These are phyloP conservation scores for Eucalyptus caleyi DNA, from an alignment of 345 rosid species.

Conservation along the genomic window DNA sequence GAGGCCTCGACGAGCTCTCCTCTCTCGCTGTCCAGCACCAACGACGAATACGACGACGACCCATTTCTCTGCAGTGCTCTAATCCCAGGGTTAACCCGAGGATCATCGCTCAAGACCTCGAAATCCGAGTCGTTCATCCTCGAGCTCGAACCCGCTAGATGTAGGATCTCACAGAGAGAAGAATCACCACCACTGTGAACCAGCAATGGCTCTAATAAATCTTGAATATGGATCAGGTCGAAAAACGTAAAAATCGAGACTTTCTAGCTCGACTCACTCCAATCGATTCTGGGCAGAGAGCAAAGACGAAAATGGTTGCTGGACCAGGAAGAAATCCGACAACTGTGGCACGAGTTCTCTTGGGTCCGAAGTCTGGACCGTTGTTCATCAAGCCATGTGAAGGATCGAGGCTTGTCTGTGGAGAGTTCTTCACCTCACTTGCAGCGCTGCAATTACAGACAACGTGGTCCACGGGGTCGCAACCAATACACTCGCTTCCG, in stretches of 20 bases:
- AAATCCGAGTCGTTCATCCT: neutral
- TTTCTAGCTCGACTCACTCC: neutral
- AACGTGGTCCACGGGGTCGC: neutral
- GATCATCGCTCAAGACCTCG: neutral
- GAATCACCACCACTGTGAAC: neutral
- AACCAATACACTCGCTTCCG: neutral
- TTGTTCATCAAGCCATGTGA: neutral
- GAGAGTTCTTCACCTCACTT: neutral
- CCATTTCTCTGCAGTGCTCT: neutral
- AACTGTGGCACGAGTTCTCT: neutral
- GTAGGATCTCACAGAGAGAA: neutral
- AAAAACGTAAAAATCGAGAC: neutral
- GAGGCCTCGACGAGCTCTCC: conserved; percentile 33
- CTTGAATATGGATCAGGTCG: neutral
- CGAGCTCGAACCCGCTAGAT: neutral
- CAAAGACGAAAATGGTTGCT: neutral
- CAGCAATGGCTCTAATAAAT: neutral
- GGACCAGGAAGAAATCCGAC: neutral
- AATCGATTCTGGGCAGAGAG: neutral
- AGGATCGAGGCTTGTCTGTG: neutral
- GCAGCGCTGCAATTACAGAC: neutral
- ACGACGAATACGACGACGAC: neutral
- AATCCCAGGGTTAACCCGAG: neutral
- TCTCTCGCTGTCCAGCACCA: conserved; percentile 35
- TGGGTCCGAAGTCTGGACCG: neutral